These are phyloP conservation scores for Pleurotus ostreatus DNA, from an alignment of 768 basidiomycete species.

Conservation along the genomic window DNA sequence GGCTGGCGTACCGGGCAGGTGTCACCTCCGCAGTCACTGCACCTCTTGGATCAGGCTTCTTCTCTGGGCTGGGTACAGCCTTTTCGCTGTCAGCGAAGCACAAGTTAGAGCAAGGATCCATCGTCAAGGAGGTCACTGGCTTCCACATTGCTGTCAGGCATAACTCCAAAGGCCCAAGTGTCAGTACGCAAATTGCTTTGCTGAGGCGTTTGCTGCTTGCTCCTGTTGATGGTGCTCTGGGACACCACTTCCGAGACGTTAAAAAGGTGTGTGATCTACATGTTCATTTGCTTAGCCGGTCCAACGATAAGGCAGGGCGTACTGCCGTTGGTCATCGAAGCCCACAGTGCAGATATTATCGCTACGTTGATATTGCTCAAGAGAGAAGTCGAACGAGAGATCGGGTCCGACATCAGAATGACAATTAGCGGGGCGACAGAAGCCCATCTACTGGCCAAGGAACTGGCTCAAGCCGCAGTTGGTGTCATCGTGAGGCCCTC, in stretches of 20 bases:
- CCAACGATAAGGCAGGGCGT: constrained; percentile 40
- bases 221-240: constrained; percentile 31
- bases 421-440: constrained; percentile 66
- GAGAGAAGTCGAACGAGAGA: constrained; percentile 50
- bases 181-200: constrained; percentile 79
- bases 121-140: constrained; percentile 60
- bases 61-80: constrained; percentile 60
- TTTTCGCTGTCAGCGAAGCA: constrained; percentile 61
- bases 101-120: constrained; percentile 55
- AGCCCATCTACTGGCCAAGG: constrained; percentile 64
- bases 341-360: constrained; percentile 78
- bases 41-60: constrained; percentile 49
- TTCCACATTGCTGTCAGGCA: constrained; percentile 64
- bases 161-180: constrained; percentile 40
- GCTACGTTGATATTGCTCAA: constrained; percentile 72
- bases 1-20: constrained; percentile 66
- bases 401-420: constrained; percentile 40
- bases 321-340: constrained; percentile 72
- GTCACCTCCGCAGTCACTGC: constrained; percentile 68
- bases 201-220: constrained; percentile 62
- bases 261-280: constrained; percentile 27
- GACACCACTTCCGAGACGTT: constrained; percentile 43
- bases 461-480: constrained; percentile 49
- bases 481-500: constrained; percentile 50
- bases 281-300: background rate